Base-by-base conservation (phyloP, 2,329 filamentous ascomycete species). In the Sporothrix globosa region DNA sequence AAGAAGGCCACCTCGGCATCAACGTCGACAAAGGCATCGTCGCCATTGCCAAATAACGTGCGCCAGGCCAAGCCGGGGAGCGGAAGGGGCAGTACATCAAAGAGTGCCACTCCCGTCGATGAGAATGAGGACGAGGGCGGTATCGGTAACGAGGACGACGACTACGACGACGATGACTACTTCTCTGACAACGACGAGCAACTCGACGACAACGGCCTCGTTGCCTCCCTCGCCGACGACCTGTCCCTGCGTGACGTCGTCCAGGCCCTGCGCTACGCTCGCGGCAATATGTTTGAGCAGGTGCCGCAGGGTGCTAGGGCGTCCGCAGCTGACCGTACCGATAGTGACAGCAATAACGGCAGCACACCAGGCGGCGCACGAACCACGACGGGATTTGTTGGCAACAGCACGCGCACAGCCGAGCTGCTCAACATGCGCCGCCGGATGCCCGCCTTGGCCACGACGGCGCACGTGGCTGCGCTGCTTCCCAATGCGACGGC, bases 191-290 rank as follows among this genome's bases (percentile, higher is more conserved):
- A 63, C 56, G 66, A 58, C 46, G 27, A 68, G n/a, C 54, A 68
- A 61, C 84, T 92, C 19, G 84, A 89, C 58, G 89, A 92, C 74
- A 78, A 82, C 17, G 90, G 90, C 13, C 79, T 88, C 11, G 81
- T 87, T 19, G 81, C 82, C 44, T 82, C 85, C 3, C 80, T 92
- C 0, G 83, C 84, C 14, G 80, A 83, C 44, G 85, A 89, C 73
- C 79, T 88, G 17, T 83, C 82, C 39, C 83, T 91, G 5, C 82
- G 86, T 67, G 87, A 90, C 77, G 85, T 90, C 1, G 83, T 87
- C 0, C 89, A 91, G 76, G 88, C 88, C 27, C 87, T 92, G 76
- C 81, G 84, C 67, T 86, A 90, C 78, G 85, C 90, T 66, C 85
- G 85, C 50, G 79, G 77, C 24, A 82, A 80, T 75, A 91, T 91